Base-by-base conservation (phyloP, 352 stramenopile species). In the Globisporangium barbulae region DNA sequence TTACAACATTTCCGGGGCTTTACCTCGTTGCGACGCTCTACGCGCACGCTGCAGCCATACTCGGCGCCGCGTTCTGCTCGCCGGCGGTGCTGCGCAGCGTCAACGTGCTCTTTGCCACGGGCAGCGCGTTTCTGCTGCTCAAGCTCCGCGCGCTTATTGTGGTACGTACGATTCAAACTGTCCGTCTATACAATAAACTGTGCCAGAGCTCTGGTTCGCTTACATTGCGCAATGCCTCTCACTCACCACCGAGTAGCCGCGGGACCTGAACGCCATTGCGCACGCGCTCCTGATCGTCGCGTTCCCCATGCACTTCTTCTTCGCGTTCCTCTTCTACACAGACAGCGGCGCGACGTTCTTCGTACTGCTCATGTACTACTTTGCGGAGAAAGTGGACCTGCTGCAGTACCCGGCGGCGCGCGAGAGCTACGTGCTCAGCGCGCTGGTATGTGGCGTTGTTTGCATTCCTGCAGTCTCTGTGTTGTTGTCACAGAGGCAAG, bases 1-100 rank as follows among this genome's bases (percentile, higher is more conserved):
- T 98, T 73, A 97, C 91, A 41, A 98, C 91, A 35, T 96, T 97
- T 45, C 91, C 91, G 5, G 90, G 91, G 1, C 64, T 98, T 12
- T 98, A 98, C 63, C 17, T 95, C 3, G 59, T 80, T 10, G 80
- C 75, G 21, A 81, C 73, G 31, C 61, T 80, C 50, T 79, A 88
- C 31, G 64, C 78, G 2, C 72, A 78, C 28, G 44, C 30, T 0
- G 52, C 64, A 13, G 53, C 67, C 13, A 64, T 55, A 28, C 12
- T 77, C 25, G 59, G 49, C 3, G 37, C 64, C 3, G 12, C 50
- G 3, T 89, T 81, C 50, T 96, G 88, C 70, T 90, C 83, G 3
- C 35, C 79, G 9, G 48, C 67, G 0, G 68, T 90, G 22, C 72
- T 97, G 25, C 83, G 90, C 33, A 81, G 76, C 53, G 42, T 90